phyloP scores from a whole-genome alignment of 805 yeast genomes.

The Myxozyma lipomycoides region DNA sequence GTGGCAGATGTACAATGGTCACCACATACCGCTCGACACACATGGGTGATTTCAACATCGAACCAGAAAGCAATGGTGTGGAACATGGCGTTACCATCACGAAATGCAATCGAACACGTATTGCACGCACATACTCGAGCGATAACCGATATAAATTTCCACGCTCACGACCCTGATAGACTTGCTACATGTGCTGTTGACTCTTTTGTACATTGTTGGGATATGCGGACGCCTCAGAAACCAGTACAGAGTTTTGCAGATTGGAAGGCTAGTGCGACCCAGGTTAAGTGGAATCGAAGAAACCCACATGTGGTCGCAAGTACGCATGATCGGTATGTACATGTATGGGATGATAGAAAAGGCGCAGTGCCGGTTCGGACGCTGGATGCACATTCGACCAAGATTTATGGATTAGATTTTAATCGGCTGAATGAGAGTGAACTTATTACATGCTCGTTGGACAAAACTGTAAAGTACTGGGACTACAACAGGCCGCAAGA shows the following conservation, averaged over 20 bases:
- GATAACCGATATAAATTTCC: constrained; percentile 92
- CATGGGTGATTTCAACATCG: constrained; percentile 90
- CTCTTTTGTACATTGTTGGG: constrained; percentile 86
- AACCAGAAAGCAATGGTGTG: constrained; percentile 94
- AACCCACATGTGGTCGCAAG: constrained; percentile 78
- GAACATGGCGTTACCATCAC: constrained; percentile 73
- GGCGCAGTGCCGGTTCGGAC: constrained; percentile 71
- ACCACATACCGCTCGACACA: constrained; percentile 77
- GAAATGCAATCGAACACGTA: constrained; percentile 77
- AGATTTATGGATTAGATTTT: constrained; percentile 87
- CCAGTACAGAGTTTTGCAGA: constrained; percentile 83
- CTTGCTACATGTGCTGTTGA: constrained; percentile 93
- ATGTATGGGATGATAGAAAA: constrained; percentile 83
- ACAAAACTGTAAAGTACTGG: constrained; percentile 81
- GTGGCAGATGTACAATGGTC: constrained; percentile 99
- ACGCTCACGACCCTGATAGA: constrained; percentile 77
- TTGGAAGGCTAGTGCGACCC: constrained; percentile 92
- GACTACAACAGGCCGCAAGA: constrained; percentile 42
- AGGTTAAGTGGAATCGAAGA: constrained; percentile 85
- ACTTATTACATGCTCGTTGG: constrained; percentile 81
- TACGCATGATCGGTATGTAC: constrained; percentile 74
- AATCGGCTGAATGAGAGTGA: constrained; percentile 55
- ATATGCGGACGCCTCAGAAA: constrained; percentile 65
- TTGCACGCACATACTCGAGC: constrained; percentile 90
- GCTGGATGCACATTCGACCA: constrained; percentile 72